Percentiles rank a stretch among this genome's conserved stretches.
Evolutionary conservation across 495 filamentous ascomycete species (phyloP).

Genomic region (Penicillium pulvis): DNA sequence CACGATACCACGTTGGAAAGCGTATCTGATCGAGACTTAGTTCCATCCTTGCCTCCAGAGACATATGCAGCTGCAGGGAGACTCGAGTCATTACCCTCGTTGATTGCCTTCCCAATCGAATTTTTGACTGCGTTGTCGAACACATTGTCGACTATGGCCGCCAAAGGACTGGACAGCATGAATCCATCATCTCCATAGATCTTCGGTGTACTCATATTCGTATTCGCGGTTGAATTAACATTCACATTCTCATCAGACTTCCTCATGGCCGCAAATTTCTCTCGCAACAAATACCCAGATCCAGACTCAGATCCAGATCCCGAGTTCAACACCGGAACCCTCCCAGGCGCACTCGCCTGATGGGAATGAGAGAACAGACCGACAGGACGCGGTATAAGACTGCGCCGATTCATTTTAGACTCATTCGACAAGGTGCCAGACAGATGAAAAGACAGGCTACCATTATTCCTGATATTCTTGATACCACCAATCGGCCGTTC

Average conservation of each 20-base stretch:
- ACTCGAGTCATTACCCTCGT: neutral
- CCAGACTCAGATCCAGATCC: neutral
- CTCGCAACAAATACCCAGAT: neutral
- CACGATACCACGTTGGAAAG: constrained; percentile 16
- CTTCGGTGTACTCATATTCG: neutral
- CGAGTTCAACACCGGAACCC: neutral
- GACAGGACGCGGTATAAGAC: constrained; percentile 16
- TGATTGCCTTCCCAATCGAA: no score
- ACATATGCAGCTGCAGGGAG: neutral
- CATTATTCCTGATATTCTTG: neutral
- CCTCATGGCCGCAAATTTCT: neutral
- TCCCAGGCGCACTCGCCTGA: neutral
- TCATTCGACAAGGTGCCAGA: neutral
- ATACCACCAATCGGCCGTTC: neutral
- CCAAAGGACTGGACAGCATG: neutral
- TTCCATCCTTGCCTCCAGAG: neutral
- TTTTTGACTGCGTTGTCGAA: no score
- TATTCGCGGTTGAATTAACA: neutral
- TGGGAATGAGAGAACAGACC: neutral
- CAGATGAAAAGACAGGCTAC: neutral
- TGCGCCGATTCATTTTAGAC: neutral
- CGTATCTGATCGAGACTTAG: constrained; percentile 1
- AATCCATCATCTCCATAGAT: neutral
- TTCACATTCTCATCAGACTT: neutral
- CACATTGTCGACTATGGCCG: neutral